Base-by-base conservation (phyloP, 2,329 filamentous ascomycete genomes). In the Colletotrichum tropicicola region DNA sequence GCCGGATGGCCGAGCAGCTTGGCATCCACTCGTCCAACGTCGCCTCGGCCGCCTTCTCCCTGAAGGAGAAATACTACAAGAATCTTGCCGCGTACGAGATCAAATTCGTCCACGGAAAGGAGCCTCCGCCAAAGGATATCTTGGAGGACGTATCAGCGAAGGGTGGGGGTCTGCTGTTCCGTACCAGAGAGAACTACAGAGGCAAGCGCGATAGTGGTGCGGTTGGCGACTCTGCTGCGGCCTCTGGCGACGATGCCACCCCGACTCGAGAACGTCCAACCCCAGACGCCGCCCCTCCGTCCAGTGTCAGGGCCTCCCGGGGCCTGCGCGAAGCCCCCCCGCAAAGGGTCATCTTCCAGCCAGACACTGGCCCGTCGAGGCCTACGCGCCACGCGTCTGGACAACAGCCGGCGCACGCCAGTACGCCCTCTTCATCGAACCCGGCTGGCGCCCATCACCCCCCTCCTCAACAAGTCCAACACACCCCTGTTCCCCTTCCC, bases 41-140 rank as follows among this genome's bases (percentile, higher is more conserved):
- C 68, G 86, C 93, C 6, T 92, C 93, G n/a, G 89, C 93, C 64
- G 93, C 93, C 13, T 97, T 97, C 79, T 87, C 91, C 64, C 82
- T 97, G 59, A 97, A 97, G 80, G 91, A 92, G 59, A 89, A 92
- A 68, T 97, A 96, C 80, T 97, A 97, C 82, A 94, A 93, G 77
- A 93, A 95, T 72, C 86, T 97, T 45, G 91, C 91, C 12, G 93
- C 94, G 2, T 97, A 92, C 78, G 94, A 97, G 78, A 96, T 97
- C 72, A 88, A 87, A 48, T 91, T 89, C 10, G 80, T 94, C 43
- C 91, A 94, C 79, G 87, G 89, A 57, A 89, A 91, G 77, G 92
- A 94, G 67, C 94, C 94, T 0, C 94, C 94, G 15, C 93, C 93
- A 6, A 93, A 92, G 70, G 92, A 97, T 71, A 97, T 97, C 49